Evolutionary conservation across 768 basidiomycete genomes (phyloP).

Genomic region (Rhodotorula graminis): DNA sequence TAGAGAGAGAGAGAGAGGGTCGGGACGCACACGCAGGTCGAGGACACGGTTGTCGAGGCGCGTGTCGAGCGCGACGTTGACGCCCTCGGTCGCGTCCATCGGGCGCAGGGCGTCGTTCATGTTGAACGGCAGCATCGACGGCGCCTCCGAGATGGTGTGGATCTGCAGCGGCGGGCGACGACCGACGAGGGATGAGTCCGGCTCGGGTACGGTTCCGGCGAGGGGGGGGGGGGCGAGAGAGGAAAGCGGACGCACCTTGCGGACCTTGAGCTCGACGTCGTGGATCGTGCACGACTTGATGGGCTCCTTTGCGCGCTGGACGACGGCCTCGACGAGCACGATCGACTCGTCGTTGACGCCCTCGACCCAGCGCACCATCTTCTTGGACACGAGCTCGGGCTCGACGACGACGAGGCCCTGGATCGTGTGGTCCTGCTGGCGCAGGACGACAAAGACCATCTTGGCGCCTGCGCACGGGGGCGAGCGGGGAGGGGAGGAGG

Average conservation of each 20-base stretch:
- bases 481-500: neutral
- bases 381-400: slow-evolving; percentile 77
- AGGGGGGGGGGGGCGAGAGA: too few species aligned
- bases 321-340: slow-evolving; percentile 78
- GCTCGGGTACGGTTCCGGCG: too few species aligned
- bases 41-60: slow-evolving; percentile 89
- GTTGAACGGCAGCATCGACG: slow-evolving; percentile 76
- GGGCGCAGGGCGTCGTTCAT: slow-evolving; percentile 86
- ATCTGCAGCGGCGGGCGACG: too few species aligned
- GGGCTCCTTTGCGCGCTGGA: slow-evolving; percentile 70
- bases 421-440: slow-evolving; percentile 78
- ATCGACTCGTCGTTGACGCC: slow-evolving; percentile 78
- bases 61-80: slow-evolving; percentile 76
- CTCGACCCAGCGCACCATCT: slow-evolving; percentile 92
- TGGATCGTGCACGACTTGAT: slow-evolving; percentile 86
- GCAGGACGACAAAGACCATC: slow-evolving; percentile 88
- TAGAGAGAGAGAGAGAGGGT: too few species aligned
- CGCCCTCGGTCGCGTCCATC: slow-evolving; percentile 61
- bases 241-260: slow-evolving; percentile 57
- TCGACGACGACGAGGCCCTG: slow-evolving; percentile 74
- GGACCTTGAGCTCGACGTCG: slow-evolving; percentile 80
- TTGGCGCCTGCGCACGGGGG: slow-evolving; percentile 60
- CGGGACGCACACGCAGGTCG: slow-evolving; percentile 70
- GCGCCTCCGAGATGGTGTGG: slow-evolving; percentile 71
- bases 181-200: too few species aligned